Conservation (phyloP, 2,329 filamentous ascomycete species). For the Anthostomella pinea region DNA sequence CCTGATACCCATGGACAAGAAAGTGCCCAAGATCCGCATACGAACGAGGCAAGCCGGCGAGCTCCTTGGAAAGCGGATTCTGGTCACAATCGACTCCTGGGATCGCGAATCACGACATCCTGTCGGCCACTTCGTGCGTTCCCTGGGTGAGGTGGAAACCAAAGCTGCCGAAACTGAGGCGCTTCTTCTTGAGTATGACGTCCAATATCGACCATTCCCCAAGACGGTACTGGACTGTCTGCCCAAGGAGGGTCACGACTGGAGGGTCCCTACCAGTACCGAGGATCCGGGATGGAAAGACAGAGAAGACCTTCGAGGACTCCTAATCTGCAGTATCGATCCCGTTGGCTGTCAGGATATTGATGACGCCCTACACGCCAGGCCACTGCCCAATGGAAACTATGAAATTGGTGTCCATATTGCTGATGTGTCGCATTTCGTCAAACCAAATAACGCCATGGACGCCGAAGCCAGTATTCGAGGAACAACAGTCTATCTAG, state of each 20-base stretch:
- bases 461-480: slow-evolving; percentile 90
- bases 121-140: slow-evolving; percentile 88
- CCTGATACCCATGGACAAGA: slow-evolving; percentile 96
- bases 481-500: slow-evolving; percentile 94
- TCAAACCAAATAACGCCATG: slow-evolving; percentile 96
- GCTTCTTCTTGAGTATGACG: slow-evolving; percentile 89
- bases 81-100: slow-evolving; percentile 95
- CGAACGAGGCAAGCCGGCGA: slow-evolving; percentile 87
- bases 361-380: slow-evolving; percentile 91
- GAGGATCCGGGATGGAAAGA: slow-evolving; percentile 86
- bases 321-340: slow-evolving; percentile 96
- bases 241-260: slow-evolving; percentile 86
- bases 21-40: slow-evolving; percentile 91
- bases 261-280: slow-evolving; percentile 79
- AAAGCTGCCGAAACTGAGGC: slow-evolving; percentile 98
- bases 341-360: slow-evolving; percentile 96
- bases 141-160: slow-evolving; percentile 87
- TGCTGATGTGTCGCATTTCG: slow-evolving; percentile 98
- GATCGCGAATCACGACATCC: slow-evolving; percentile 91
- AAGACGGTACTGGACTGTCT: slow-evolving; percentile 94
- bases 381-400: slow-evolving; percentile 83
- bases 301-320: slow-evolving; percentile 76
- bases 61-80: slow-evolving; percentile 82
- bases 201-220: slow-evolving; percentile 95
- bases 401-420: slow-evolving; percentile 97